Percentiles rank a stretch among this genome's conserved stretches.
These are phyloP conservation scores for Paramecium tetraurelia DNA, from an alignment of 73 alveolate species.

Conservation along the genomic window DNA sequence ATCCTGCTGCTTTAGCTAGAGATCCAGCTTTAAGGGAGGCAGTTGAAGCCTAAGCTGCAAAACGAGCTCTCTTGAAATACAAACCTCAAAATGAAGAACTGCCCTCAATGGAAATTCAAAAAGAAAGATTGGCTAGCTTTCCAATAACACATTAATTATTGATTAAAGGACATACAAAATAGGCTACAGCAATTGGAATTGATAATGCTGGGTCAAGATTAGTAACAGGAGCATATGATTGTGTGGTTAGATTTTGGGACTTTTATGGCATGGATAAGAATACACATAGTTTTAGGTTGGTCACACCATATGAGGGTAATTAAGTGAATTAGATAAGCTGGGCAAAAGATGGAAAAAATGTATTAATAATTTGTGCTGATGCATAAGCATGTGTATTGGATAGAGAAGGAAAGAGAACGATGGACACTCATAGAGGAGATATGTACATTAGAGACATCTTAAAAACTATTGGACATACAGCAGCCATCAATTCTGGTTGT, in stretches of 20 bases:
- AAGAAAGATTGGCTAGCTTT: background rate
- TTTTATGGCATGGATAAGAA: constrained; percentile 72
- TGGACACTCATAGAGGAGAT: constrained; percentile 91
- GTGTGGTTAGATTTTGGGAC: constrained; percentile 72
- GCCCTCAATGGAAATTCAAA: constrained; percentile 22
- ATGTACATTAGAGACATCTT: constrained; percentile 88
- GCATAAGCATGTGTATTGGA: constrained; percentile 83
- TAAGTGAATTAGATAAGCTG: constrained; percentile 80
- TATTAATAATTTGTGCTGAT: constrained; percentile 80
- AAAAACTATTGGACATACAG: constrained; percentile 95
- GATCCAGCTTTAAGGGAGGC: constrained; percentile 49
- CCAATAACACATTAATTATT: constrained; percentile 70
- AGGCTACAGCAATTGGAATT: constrained; percentile 65
- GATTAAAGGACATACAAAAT: constrained; percentile 64
- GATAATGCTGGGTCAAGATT: constrained; percentile 67
- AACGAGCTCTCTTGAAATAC: background rate
- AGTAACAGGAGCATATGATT: constrained; percentile 71
- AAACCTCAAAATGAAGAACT: constrained; percentile 12
- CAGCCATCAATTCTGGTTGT: constrained; percentile 86
- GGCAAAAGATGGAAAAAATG: constrained; percentile 85
- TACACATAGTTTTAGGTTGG: constrained; percentile 62
- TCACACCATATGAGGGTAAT: constrained; percentile 78
- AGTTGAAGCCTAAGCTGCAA: background rate
- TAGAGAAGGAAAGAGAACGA: constrained; percentile 86
- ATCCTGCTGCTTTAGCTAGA: constrained; percentile 48